Percentiles rank a stretch among this genome's conserved stretches.
phyloP scores from a whole-genome alignment of 2,329 filamentous ascomycete species.

The Cladosporium austrohemisphaericum region DNA sequence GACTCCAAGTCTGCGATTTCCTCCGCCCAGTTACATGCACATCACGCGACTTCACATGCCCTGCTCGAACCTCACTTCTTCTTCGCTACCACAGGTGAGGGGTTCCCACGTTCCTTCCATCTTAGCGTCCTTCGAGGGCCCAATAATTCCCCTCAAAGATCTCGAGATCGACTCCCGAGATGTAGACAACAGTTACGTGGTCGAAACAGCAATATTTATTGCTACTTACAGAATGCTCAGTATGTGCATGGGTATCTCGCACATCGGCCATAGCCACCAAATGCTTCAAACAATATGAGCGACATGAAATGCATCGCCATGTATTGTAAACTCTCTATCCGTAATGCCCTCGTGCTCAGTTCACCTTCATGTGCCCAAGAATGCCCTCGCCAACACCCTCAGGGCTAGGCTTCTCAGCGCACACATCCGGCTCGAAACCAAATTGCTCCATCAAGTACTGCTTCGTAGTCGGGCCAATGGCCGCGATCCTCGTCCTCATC shows the following conservation, averaged over 20 bases:
- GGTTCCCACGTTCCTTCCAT: no score
- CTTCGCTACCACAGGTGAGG: no score
- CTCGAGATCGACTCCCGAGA: no score
- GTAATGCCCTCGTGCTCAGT: background rate
- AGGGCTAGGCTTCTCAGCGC: slow-evolving; percentile 75
- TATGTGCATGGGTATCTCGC: slow-evolving; percentile 6
- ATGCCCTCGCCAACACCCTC: slow-evolving; percentile 52
- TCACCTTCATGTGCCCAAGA: background rate
- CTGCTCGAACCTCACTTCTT: no score
- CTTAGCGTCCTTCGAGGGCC: no score
- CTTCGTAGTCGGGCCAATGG: slow-evolving; percentile 89
- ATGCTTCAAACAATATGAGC: slow-evolving; percentile 1
- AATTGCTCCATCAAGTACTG: slow-evolving; percentile 66
- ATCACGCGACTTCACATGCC: no score
- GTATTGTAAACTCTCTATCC: no score
- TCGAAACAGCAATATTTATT: no score
- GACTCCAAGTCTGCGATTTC: no score
- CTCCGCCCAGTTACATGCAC: no score
- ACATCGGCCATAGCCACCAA: background rate
- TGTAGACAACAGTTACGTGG: no score
- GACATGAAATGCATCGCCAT: background rate
- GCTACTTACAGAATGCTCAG: background rate
- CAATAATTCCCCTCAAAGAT: no score
- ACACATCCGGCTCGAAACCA: slow-evolving; percentile 70
- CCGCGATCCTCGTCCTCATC: slow-evolving; percentile 77